phyloP scores from a whole-genome alignment of 768 basidiomycete genomes.

The Leucocoprinus sp. region DNA sequence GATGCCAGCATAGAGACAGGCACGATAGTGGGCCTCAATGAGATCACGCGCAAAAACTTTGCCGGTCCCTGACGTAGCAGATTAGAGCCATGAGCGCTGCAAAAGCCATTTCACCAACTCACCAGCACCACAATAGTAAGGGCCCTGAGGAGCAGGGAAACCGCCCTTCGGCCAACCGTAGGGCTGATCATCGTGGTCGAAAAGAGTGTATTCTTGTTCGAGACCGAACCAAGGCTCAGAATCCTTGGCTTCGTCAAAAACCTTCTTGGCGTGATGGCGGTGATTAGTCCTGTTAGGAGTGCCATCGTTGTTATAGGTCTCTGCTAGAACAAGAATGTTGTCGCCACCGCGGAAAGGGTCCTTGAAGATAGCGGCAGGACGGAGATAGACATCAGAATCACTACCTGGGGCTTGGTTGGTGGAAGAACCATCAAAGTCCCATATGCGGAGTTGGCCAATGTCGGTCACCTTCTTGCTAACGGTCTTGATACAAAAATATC shows the following conservation, averaged over 20 bases:
- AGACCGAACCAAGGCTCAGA: slow-evolving; percentile 91
- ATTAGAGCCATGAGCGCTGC: slow-evolving; percentile 13
- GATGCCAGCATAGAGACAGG: slow-evolving; percentile 89
- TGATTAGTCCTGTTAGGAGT: slow-evolving; percentile 96
- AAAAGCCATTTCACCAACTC: slow-evolving; percentile 18
- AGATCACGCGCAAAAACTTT: slow-evolving; percentile 98
- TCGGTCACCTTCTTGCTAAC: slow-evolving; percentile 79
- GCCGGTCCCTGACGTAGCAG: slow-evolving; percentile 62
- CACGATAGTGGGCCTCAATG: slow-evolving; percentile 98
- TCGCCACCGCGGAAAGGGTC: slow-evolving; percentile 99
- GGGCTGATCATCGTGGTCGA: slow-evolving; percentile 85
- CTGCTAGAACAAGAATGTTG: slow-evolving; percentile 95
- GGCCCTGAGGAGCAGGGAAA: slow-evolving; percentile 99
- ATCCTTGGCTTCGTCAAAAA: slow-evolving; percentile 88
- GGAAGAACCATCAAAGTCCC: slow-evolving; percentile 99
- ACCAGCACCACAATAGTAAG: slow-evolving; percentile 99
- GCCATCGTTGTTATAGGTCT: slow-evolving; percentile 98
- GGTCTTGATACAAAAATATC: slow-evolving; percentile 45
- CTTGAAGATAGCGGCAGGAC: slow-evolving; percentile 94
- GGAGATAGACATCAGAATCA: slow-evolving; percentile 97
- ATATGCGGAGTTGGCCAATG: slow-evolving; percentile 87
- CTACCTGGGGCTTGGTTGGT: slow-evolving; percentile 94
- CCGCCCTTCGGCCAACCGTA: slow-evolving; percentile 98
- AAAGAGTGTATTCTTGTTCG: slow-evolving; percentile 98
- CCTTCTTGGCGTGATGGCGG: slow-evolving; percentile 89